Evolutionary conservation across 2,329 filamentous ascomycete species (phyloP).

Genomic region (Hymenoscyphus albidus): DNA sequence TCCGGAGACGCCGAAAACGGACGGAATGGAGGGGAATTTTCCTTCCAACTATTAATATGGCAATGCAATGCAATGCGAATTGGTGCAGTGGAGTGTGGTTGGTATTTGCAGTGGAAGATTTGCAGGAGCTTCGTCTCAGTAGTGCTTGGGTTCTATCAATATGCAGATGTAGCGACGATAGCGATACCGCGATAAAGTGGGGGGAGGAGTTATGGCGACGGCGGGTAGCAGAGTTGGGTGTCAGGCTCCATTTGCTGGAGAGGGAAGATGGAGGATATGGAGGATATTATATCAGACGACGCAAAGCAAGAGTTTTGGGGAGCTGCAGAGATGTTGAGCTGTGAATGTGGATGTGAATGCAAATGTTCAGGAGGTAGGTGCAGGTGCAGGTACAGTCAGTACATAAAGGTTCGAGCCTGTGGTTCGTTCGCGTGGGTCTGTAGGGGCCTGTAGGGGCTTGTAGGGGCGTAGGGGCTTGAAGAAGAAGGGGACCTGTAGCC

Average conservation of each 20-base stretch:
- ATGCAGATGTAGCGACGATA: slow-evolving; percentile 18
- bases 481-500: too few species aligned
- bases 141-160: slow-evolving; percentile 6
- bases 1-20: neutral
- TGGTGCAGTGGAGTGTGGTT: neutral
- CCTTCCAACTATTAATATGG: neutral
- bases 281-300: neutral
- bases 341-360: neutral
- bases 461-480: too few species aligned
- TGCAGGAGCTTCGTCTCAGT: neutral
- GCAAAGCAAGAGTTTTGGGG: neutral
- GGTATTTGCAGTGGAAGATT: neutral
- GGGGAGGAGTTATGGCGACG: slow-evolving; percentile 14
- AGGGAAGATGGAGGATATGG: neutral
- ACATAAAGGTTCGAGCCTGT: neutral
- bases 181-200: slow-evolving; percentile 2
- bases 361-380: neutral
- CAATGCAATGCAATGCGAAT: neutral
- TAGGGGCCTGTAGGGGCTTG: neutral
- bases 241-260: slow-evolving; percentile 19
- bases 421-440: neutral
- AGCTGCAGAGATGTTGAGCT: neutral
- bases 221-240: slow-evolving; percentile 11
- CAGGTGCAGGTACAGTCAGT: neutral
- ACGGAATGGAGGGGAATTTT: neutral